Conservation (phyloP, 1,139 yeast genomes). For the Candida glucosophila region DNA sequence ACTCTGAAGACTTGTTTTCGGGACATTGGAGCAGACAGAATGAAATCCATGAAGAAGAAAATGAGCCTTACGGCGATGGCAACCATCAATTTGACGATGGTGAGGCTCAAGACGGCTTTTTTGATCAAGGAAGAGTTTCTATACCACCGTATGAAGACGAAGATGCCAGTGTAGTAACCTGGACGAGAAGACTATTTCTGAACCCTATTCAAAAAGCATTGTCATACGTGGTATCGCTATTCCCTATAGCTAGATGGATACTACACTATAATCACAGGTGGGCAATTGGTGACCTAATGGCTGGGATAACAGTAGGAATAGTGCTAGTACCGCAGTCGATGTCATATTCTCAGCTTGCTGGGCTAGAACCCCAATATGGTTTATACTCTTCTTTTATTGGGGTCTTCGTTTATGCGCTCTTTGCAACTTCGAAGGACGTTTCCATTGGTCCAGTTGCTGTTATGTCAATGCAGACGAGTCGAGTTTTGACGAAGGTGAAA, state of each 20-base stretch:
- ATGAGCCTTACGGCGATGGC: too few species aligned
- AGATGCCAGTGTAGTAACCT: constrained; percentile 38
- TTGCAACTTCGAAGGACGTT: constrained; percentile 93
- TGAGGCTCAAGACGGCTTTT: too few species aligned
- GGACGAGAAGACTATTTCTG: constrained; percentile 25
- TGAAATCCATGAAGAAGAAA: too few species aligned
- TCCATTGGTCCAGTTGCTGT: constrained; percentile 97
- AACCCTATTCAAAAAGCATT: constrained; percentile 32
- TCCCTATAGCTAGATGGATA: constrained; percentile 79
- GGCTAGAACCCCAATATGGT: constrained; percentile 76
- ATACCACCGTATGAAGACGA: constrained; percentile 36
- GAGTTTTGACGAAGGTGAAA: constrained; percentile 62
- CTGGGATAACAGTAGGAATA: constrained; percentile 89
- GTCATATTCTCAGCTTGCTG: constrained; percentile 90
- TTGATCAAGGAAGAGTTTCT: background rate
- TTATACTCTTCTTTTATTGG: constrained; percentile 90
- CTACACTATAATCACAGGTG: constrained; percentile 73
- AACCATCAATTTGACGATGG: too few species aligned
- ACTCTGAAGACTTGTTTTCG: too few species aligned
- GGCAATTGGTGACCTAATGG: constrained; percentile 77
- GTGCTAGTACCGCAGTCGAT: constrained; percentile 92
- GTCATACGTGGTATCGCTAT: constrained; percentile 51
- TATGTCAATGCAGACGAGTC: constrained; percentile 82
- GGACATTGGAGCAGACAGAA: too few species aligned
- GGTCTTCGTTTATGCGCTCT: constrained; percentile 77